Conservation (phyloP, 371 early-diverging fungal species). For the Capniomyces stellatus region DNA sequence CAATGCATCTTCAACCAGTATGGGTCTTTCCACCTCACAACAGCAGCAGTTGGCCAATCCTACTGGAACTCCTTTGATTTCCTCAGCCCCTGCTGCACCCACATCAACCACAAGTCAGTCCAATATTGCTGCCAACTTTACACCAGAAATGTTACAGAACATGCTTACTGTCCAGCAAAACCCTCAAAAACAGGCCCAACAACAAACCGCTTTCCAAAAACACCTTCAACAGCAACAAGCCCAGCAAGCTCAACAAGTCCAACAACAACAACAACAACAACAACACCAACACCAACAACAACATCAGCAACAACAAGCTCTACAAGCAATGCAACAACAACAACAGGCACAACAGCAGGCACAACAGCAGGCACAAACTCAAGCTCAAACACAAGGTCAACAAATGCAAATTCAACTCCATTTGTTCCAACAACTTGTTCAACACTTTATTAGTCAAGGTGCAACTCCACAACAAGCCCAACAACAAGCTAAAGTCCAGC, state of each 20-base stretch:
- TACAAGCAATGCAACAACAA: neutral
- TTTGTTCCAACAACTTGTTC: neutral
- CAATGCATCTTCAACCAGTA: no score
- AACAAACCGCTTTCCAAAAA: neutral
- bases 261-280: neutral
- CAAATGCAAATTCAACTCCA: no score
- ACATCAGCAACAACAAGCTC: neutral
- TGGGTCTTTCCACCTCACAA: no score
- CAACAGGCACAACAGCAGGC: neutral
- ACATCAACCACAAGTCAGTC: neutral
- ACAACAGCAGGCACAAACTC: neutral
- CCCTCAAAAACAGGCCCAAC: neutral
- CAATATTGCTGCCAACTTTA: neutral
- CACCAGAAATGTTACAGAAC: neutral
- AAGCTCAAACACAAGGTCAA: neutral
- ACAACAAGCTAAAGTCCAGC: neutral
- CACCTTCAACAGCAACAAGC: neutral
- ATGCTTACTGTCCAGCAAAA: neutral
- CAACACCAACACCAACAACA: conserved; percentile 2
- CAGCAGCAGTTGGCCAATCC: neutral
- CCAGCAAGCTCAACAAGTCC: neutral
- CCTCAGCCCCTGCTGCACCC: neutral
- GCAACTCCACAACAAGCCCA: neutral
- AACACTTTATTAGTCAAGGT: conserved; percentile 1
- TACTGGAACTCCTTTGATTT: neutral